phyloP scores from a whole-genome alignment of 768 basidiomycete species.

The Inosperma sp. region DNA sequence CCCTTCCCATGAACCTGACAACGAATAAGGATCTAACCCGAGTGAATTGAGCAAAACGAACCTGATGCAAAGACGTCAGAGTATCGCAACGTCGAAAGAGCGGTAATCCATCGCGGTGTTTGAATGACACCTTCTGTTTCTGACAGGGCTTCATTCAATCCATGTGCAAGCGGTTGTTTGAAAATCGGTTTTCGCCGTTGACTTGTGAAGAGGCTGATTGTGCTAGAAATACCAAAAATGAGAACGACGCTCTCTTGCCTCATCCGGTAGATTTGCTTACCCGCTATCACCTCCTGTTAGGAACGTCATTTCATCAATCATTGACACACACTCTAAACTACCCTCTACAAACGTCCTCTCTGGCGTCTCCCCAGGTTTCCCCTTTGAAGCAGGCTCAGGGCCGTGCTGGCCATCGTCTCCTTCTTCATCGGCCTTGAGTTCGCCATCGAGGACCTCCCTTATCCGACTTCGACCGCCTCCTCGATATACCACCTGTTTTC shows the following conservation, averaged over 20 bases:
- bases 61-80: conserved; percentile 91
- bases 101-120: conserved; percentile 89
- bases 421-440: conserved; percentile 56
- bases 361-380: conserved; percentile 26
- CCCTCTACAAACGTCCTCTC: conserved; percentile 73
- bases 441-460: conserved; percentile 77
- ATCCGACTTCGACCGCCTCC: conserved; percentile 86
- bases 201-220: conserved; percentile 90
- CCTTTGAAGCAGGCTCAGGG: conserved; percentile 20
- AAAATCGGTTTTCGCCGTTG: conserved; percentile 94
- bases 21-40: conserved; percentile 1
- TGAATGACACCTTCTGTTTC: conserved; percentile 70
- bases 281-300: conserved; percentile 95
- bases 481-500: conserved; percentile 92
- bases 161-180: conserved; percentile 83
- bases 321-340: conserved; percentile 85
- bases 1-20: conserved; percentile 89
- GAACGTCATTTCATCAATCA: conserved; percentile 94
- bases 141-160: conserved; percentile 65
- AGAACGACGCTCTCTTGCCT: not conserved
- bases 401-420: conserved; percentile 40
- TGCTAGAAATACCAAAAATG: conserved; percentile 39
- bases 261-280: conserved; percentile 43
- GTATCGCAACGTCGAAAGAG: conserved; percentile 76
- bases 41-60: conserved; percentile 29